These are phyloP conservation scores for Phellopilus nigrolimitatus DNA, from an alignment of 1,284 basidiomycete species.

Conservation along the genomic window DNA sequence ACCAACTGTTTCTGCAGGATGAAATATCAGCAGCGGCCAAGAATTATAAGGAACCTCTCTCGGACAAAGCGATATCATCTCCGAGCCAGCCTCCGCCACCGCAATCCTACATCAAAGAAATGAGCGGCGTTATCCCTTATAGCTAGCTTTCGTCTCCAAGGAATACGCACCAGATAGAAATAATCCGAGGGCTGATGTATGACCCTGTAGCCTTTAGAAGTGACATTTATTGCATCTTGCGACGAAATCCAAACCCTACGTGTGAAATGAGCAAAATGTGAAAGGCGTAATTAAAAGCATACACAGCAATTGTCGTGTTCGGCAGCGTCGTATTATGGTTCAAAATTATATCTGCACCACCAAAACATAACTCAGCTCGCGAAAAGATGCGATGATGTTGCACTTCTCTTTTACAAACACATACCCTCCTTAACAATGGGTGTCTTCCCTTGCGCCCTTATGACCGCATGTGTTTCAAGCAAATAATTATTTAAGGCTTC, in stretches of 20 bases:
- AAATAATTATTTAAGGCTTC: constrained; percentile 39
- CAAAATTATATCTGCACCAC: constrained; percentile 30
- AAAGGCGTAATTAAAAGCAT: neutral
- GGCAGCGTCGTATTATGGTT: constrained; percentile 30
- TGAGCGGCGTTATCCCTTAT: neutral
- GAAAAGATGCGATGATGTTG: neutral
- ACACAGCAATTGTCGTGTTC: constrained; percentile 37
- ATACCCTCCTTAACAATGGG: constrained; percentile 47
- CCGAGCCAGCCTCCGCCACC: constrained; percentile 45
- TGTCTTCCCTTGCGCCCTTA: constrained; percentile 33
- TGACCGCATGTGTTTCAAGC: constrained; percentile 31
- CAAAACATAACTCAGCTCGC: neutral
- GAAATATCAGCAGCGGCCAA: neutral
- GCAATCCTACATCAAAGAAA: constrained; percentile 28
- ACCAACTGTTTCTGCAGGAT: constrained; percentile 34
- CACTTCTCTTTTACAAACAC: neutral
- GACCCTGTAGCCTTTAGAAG: constrained; percentile 43
- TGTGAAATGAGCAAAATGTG: neutral
- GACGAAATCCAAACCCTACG: constrained; percentile 43
- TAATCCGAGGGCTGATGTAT: constrained; percentile 52
- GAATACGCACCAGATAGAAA: constrained; percentile 51
- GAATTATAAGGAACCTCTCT: neutral
- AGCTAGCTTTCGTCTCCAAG: constrained; percentile 33
- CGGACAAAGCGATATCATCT: constrained; percentile 10
- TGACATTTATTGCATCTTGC: constrained; percentile 36